phyloP scores from a whole-genome alignment of 768 basidiomycete genomes.

The Tulasnella sp. region DNA sequence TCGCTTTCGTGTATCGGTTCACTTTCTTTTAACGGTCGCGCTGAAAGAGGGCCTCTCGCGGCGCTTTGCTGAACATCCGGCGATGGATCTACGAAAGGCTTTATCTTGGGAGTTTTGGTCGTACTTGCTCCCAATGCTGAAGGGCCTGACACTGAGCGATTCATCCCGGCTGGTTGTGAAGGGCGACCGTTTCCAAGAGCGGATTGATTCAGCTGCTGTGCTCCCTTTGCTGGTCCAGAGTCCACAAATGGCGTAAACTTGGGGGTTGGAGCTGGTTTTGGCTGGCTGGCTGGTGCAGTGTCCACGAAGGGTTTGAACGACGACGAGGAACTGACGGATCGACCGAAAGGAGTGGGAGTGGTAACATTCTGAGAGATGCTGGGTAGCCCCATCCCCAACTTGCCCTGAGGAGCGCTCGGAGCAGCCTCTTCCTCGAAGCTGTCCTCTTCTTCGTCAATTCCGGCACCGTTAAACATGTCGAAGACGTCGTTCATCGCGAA shows the following conservation, averaged over 20 bases:
- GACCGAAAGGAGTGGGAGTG: constrained; percentile 17
- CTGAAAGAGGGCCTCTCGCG: not conserved
- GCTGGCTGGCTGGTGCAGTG: not conserved
- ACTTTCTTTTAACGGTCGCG: not conserved
- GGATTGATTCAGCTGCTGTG: not conserved
- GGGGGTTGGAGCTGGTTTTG: constrained; percentile 3
- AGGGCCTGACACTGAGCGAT: constrained; percentile 19
- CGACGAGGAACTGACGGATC: not conserved
- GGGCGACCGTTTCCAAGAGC: not conserved
- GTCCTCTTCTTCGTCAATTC: constrained; percentile 33
- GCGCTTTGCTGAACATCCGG: not conserved
- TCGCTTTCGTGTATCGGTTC: not conserved
- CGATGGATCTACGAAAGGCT: constrained; percentile 25
- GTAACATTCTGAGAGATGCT: not conserved
- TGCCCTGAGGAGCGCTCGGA: constrained; percentile 9
- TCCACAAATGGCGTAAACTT: constrained; percentile 25
- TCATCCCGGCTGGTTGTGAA: not conserved
- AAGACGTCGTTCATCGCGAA: constrained; percentile 92
- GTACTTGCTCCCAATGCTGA: not conserved
- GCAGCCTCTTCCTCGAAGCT: constrained; percentile 35
- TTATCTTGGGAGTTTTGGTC: constrained; percentile 15
- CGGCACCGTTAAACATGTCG: constrained; percentile 78
- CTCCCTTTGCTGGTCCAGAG: not conserved
- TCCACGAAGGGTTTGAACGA: constrained; percentile 19
- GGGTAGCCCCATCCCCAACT: not conserved